Base-by-base conservation (phyloP, 139 green algal species). In the Tetradesmus obliquus region DNA sequence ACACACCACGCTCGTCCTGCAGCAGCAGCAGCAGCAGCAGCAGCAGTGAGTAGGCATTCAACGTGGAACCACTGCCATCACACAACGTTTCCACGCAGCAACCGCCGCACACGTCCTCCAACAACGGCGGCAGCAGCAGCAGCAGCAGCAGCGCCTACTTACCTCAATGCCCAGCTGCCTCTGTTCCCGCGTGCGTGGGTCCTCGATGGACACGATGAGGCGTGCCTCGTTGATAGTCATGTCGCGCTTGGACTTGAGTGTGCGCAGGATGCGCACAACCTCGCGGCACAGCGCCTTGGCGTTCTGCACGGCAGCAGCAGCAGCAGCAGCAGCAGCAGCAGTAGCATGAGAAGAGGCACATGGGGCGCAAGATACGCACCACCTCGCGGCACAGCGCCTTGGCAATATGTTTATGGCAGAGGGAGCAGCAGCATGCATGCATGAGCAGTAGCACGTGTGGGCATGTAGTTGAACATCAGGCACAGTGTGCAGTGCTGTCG, bases 161-260 rank as follows among this genome's bases (percentile, higher is more conserved):
- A 82, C 91, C 91, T 93, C 91, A n/a, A 93, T 93, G 79, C 86
- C 91, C 62, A 93, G 55, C 80, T 93, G 82, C 51, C 91, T 71
- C 82, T 80, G n/a, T 66, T 93, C 84, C 7, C 74, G 91, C 17
- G 24, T 93, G 1, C 95, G 92, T 0, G 97, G 96, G 88, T 98
- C 97, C 92, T 99, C 97, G 82, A 99, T 98, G 10, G 93, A 93
- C 55, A 99, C 89, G 51, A 96, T 97, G 57, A 98, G 93, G 92
- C 96, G 97, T 71, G 97, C 89, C 88, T 98, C 97, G 53, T 96
- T 97, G 3, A 98, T 87, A 0, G 88, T 93, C 97, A 99, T 98
- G 91, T 99, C 97, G 0, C 97, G 91, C 55, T 94, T 96, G 24
- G 95, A 79, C 90, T 97, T 97, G 15, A 99, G 95, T 9, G 58